These are phyloP conservation scores for Chrysanthemum makinoi DNA, from an alignment of 129 eudicot genomes.

Conservation along the genomic window DNA sequence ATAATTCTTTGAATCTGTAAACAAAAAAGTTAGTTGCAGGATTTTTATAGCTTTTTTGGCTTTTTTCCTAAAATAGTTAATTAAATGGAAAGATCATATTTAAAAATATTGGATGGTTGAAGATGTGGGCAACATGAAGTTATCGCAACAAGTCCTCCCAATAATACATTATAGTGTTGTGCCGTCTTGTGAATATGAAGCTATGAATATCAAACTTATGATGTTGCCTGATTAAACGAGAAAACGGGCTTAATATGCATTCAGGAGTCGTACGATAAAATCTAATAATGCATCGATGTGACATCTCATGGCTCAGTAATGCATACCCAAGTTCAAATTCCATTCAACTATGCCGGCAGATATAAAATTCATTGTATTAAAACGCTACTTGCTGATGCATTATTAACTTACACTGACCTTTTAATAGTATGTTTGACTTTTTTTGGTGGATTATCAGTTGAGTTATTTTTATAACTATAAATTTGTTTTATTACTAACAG, in stretches of 20 bases:
- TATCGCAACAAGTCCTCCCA: slow-evolving; percentile 1
- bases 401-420: background rate
- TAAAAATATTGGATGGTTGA: background rate
- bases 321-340: slow-evolving; percentile 9
- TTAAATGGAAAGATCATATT: background rate
- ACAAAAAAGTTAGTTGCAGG: no score
- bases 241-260: background rate
- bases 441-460: background rate
- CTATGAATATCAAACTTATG: slow-evolving; percentile 8
- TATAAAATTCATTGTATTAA: slow-evolving; percentile 4
- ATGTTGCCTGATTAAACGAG: background rate
- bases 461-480: background rate
- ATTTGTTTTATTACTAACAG: slow-evolving; percentile 31
- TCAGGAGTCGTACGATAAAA: background rate
- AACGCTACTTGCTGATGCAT: slow-evolving; percentile 6
- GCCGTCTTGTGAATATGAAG: background rate
- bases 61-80: background rate
- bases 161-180: background rate
- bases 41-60: background rate
- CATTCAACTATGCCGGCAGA: background rate
- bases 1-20: no score
- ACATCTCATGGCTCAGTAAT: background rate
- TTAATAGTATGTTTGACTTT: background rate
- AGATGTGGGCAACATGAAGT: background rate
- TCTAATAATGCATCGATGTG: slow-evolving; percentile 2